Conservation (phyloP, 371 early-diverging fungal genomes). For the Quaeritorhiza haematococci region DNA sequence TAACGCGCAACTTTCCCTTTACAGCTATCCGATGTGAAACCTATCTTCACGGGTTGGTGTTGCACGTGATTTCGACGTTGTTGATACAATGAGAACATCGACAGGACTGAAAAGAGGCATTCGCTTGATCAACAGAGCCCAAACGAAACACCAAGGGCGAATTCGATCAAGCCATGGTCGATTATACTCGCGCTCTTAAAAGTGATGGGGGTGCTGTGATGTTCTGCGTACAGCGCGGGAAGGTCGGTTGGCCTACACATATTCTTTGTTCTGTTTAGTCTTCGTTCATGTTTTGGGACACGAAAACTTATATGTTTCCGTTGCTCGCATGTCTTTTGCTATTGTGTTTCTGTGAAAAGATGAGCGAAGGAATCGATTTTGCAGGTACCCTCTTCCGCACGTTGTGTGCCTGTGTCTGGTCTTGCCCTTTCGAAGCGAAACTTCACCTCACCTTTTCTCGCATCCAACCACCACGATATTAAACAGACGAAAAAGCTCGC, state of each 20-base stretch:
- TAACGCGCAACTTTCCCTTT: background rate
- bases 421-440: too few relatives aligned
- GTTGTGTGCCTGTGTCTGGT: too few relatives aligned
- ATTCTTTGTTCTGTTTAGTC: background rate
- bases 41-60: slow-evolving; percentile 5
- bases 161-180: slow-evolving; percentile 8
- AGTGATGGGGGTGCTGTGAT: slow-evolving; percentile 14
- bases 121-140: slow-evolving; percentile 6
- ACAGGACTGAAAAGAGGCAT: slow-evolving; percentile 6
- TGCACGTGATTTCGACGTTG: too few relatives aligned
- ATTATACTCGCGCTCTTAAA: background rate
- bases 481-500: slow-evolving; percentile 40
- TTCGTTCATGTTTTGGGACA: background rate
- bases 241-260: slow-evolving; percentile 7
- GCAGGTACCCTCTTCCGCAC: slow-evolving; percentile 3
- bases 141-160: background rate
- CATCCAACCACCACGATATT: background rate
- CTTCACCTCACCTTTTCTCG: slow-evolving; percentile 5
- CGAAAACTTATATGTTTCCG: background rate
- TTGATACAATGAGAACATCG: too few relatives aligned
- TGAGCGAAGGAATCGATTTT: slow-evolving; percentile 60
- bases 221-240: slow-evolving; percentile 49
- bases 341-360: slow-evolving; percentile 10
- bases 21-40: too few relatives aligned
- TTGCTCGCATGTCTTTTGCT: background rate